Conservation (phyloP, 192 early-diverging fungal species). For the Mortierella alpina region DNA sequence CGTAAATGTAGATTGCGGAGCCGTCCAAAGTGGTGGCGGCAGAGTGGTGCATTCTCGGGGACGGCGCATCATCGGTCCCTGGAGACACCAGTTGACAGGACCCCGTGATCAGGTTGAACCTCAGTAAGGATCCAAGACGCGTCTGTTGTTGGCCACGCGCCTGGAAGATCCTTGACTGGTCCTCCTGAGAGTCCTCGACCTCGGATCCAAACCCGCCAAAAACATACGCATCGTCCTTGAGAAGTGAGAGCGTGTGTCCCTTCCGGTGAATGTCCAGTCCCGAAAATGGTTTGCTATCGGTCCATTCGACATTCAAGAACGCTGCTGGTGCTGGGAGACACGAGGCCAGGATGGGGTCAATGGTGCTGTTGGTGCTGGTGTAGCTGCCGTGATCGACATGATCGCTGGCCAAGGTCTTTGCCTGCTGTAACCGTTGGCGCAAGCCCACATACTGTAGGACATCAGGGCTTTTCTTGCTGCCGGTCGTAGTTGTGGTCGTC, state of each 20-base stretch:
- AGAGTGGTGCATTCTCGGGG: constrained; percentile 49
- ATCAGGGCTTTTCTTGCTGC: constrained; percentile 15
- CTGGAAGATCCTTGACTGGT: constrained; percentile 27
- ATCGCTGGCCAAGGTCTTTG: not conserved
- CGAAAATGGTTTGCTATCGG: constrained; percentile 16
- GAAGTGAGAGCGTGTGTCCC: constrained; percentile 37
- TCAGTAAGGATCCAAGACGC: constrained; percentile 28
- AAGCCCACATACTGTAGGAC: constrained; percentile 24
- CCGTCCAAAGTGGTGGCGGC: constrained; percentile 24
- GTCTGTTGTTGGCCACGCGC: constrained; percentile 31
- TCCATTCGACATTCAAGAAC: constrained; percentile 20
- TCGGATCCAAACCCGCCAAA: constrained; percentile 49
- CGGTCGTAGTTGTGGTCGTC: not conserved
- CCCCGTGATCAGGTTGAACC: constrained; percentile 17
- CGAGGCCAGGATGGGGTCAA: constrained; percentile 1
- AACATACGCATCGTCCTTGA: constrained; percentile 22
- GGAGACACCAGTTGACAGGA: not conserved
- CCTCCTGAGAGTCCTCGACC: constrained; percentile 12
- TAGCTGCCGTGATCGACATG: constrained; percentile 23
- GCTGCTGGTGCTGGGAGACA: not conserved
- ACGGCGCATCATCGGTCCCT: constrained; percentile 16
- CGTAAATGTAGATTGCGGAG: constrained; percentile 29
- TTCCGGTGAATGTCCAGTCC: constrained; percentile 41
- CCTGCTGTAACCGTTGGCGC: constrained; percentile 12
- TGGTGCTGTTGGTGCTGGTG: constrained; percentile 19